These are phyloP conservation scores for Daldinia sp. DNA, from an alignment of 2,329 filamentous ascomycete species.

Conservation along the genomic window DNA sequence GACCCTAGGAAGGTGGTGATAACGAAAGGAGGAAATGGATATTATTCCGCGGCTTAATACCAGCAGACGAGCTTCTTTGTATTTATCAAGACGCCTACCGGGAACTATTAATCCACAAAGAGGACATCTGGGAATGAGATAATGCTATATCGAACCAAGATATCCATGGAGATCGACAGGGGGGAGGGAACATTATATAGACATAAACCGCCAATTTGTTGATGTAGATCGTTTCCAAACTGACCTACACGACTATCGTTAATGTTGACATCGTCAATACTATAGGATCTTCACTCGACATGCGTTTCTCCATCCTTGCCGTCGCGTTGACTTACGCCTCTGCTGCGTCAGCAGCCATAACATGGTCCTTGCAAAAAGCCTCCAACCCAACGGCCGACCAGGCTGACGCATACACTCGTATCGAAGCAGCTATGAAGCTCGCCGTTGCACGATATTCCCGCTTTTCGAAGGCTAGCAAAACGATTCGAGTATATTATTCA, in stretches of 20 bases:
- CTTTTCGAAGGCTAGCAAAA: conserved; percentile 54
- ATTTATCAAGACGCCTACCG: neutral
- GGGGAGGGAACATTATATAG: conserved; percentile 20
- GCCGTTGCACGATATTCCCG: conserved; percentile 58
- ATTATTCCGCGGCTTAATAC: conserved; percentile 13
- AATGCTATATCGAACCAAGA: conserved; percentile 8
- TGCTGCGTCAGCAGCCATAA: conserved; percentile 54
- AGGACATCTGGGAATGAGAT: neutral
- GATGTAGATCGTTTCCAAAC: conserved; percentile 19
- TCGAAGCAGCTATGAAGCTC: conserved; percentile 57
- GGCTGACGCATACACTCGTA: conserved; percentile 58
- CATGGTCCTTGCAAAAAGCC: conserved; percentile 54
- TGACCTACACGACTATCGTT: neutral
- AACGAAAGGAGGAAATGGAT: conserved; percentile 11
- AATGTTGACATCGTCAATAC: neutral
- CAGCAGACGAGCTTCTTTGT: neutral
- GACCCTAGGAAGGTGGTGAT: neutral
- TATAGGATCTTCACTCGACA: conserved; percentile 41
- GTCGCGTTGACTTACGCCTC: conserved; percentile 50
- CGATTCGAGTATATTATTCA: conserved; percentile 56
- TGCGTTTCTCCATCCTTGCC: conserved; percentile 53
- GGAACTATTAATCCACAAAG: conserved; percentile 3
- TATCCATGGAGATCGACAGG: conserved; percentile 22
- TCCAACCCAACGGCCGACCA: conserved; percentile 58
- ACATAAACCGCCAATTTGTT: conserved; percentile 5